These are phyloP conservation scores for Chrysanthemum seticuspe DNA, from an alignment of 129 eudicot species.

Conservation along the genomic window DNA sequence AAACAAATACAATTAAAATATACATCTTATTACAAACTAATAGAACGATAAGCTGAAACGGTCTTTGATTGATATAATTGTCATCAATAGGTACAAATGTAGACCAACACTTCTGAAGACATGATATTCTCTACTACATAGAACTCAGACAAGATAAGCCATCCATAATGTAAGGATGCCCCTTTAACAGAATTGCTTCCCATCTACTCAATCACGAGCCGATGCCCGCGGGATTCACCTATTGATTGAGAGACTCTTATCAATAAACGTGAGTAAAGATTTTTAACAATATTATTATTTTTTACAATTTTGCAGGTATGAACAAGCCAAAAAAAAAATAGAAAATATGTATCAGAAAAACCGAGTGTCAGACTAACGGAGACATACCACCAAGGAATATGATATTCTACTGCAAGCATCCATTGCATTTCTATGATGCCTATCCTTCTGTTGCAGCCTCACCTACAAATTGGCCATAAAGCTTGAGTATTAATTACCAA, in stretches of 20 bases:
- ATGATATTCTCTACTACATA: conserved; percentile 9
- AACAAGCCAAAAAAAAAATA: background rate
- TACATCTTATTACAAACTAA: conserved; percentile 3
- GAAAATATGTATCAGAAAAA: background rate
- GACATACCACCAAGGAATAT: conserved; percentile 51
- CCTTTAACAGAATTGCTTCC: conserved; percentile 39
- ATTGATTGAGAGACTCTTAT: conserved; percentile 39
- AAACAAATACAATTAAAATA: background rate
- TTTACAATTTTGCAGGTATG: conserved; percentile 4
- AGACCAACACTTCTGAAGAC: background rate
- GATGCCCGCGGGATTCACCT: conserved; percentile 31
- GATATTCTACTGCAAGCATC: conserved; percentile 31
- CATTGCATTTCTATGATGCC: conserved; percentile 42
- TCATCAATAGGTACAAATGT: conserved; percentile 16
- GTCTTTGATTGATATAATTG: background rate
- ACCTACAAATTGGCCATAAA: conserved; percentile 75
- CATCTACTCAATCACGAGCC: conserved; percentile 35
- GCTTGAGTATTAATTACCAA: conserved; percentile 25
- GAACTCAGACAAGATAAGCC: conserved; percentile 1
- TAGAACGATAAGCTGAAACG: background rate
- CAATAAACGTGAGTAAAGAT: conserved; percentile 11
- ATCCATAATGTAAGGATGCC: conserved; percentile 20
- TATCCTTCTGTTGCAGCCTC: conserved; percentile 64
- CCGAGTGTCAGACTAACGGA: conserved; percentile 25
- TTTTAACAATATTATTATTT: background rate